Evolutionary conservation across 768 basidiomycete genomes (phyloP).

Genomic region (Russula vinacea): DNA sequence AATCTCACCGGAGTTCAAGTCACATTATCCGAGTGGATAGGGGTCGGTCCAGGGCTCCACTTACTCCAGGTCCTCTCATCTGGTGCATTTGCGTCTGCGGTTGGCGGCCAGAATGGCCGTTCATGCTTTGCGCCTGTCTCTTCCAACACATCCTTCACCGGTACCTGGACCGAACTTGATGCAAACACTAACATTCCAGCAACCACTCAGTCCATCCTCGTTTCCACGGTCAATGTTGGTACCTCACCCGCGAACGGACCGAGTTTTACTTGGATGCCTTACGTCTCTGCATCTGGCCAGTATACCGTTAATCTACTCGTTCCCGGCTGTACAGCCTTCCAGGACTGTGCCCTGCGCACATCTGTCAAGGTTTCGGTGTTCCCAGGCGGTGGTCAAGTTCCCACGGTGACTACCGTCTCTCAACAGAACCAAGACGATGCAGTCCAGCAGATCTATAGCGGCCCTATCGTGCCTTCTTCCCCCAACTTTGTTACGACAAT

Average conservation of each 20-base stretch:
- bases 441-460: slow-evolving; percentile 67
- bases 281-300: slow-evolving; percentile 82
- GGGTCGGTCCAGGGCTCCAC: slow-evolving; percentile 77
- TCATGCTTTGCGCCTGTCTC: slow-evolving; percentile 78
- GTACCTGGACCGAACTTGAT: slow-evolving; percentile 62
- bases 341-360: slow-evolving; percentile 78
- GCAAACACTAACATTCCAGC: slow-evolving; percentile 74
- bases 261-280: slow-evolving; percentile 85
- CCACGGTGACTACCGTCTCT: slow-evolving; percentile 66
- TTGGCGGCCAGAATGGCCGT: slow-evolving; percentile 52
- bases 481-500: slow-evolving; percentile 70
- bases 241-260: slow-evolving; percentile 62
- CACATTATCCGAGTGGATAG: slow-evolving; percentile 71
- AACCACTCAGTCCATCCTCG: slow-evolving; percentile 72
- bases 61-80: slow-evolving; percentile 89
- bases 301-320: slow-evolving; percentile 83
- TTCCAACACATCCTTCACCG: slow-evolving; percentile 65
- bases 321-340: slow-evolving; percentile 79
- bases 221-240: slow-evolving; percentile 62
- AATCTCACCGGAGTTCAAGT: slow-evolving; percentile 89
- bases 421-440: slow-evolving; percentile 68
- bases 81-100: slow-evolving; percentile 83
- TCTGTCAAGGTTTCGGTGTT: slow-evolving; percentile 80
- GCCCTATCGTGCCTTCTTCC: slow-evolving; percentile 75
- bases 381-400: slow-evolving; percentile 63